A percentile compares a stretch with the other conserved stretches of the same genome.
These are phyloP conservation scores for Tylopilus sp. DNA, from an alignment of 768 basidiomycete species.

Conservation along the genomic window DNA sequence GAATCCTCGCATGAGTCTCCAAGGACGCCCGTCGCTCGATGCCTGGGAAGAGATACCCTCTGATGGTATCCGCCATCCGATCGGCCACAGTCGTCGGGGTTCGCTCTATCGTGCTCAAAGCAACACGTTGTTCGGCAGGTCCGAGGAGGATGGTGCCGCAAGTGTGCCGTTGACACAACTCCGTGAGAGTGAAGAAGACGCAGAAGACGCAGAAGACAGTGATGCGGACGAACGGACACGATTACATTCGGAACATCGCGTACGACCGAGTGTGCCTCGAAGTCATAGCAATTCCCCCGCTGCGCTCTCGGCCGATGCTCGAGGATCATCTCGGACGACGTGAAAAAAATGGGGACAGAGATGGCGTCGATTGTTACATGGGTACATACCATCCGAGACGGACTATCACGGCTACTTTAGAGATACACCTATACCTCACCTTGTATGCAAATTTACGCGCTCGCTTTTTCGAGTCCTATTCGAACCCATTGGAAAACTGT, in stretches of 20 bases:
- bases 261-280: slow-evolving; percentile 39
- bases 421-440: slow-evolving; percentile 22
- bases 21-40: slow-evolving; percentile 79
- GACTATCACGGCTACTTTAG: slow-evolving; percentile 30
- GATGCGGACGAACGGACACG: slow-evolving; percentile 44
- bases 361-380: background rate
- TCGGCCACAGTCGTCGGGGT: slow-evolving; percentile 59
- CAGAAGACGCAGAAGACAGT: slow-evolving; percentile 43
- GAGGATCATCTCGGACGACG: slow-evolving; percentile 17
- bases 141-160: slow-evolving; percentile 43
- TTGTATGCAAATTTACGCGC: slow-evolving; percentile 11
- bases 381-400: slow-evolving; percentile 18
- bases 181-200: slow-evolving; percentile 60
- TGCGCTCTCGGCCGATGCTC: slow-evolving; percentile 28
- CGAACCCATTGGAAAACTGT: no score
- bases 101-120: slow-evolving; percentile 66
- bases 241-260: slow-evolving; percentile 27
- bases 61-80: slow-evolving; percentile 24
- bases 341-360: slow-evolving; percentile 6
- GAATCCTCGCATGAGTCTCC: slow-evolving; percentile 77
- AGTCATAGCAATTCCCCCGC: slow-evolving; percentile 54
- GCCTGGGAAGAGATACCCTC: slow-evolving; percentile 51
- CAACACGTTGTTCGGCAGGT: slow-evolving; percentile 70
- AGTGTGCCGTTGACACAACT: slow-evolving; percentile 58
- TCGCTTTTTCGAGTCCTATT: background rate